Evolutionary conservation across 164 flowering plant genomes (phyloP).

Genomic region (Magnolia sinica): DNA sequence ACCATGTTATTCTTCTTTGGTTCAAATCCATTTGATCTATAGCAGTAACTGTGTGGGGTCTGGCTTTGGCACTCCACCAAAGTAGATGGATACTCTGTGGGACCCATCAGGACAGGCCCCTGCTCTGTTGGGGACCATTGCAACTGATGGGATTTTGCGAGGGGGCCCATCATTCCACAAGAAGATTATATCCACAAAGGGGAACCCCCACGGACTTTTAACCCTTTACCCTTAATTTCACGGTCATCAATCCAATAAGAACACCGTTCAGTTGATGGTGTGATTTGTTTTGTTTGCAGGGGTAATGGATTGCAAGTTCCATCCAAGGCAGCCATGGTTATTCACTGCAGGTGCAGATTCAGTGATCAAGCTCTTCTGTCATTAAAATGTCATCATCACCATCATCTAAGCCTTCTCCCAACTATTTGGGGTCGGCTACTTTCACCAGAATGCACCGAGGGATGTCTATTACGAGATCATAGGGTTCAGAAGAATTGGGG

Average conservation of each 20-base stretch:
- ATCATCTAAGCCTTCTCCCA: too few species aligned
- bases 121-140: too few species aligned
- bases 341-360: slow-evolving; percentile 98
- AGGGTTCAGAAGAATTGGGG: too few species aligned
- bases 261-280: not conserved
- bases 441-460: too few species aligned
- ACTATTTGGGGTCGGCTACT: too few species aligned
- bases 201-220: too few species aligned
- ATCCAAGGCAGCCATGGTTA: slow-evolving; percentile 94
- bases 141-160: too few species aligned
- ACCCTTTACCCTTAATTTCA: not conserved
- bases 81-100: not conserved
- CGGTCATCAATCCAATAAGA: not conserved
- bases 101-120: too few species aligned
- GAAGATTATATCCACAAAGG: not conserved
- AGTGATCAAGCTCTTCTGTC: slow-evolving; percentile 71
- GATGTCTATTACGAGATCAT: too few species aligned
- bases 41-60: too few species aligned
- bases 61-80: not conserved
- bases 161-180: not conserved
- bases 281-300: slow-evolving; percentile 42
- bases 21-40: too few species aligned
- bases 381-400: slow-evolving; percentile 22
- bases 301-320: slow-evolving; percentile 86
- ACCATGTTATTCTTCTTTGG: too few species aligned